phyloP scores from a whole-genome alignment of 495 filamentous ascomycete genomes.

The Aspergillus carlsbadensis region DNA sequence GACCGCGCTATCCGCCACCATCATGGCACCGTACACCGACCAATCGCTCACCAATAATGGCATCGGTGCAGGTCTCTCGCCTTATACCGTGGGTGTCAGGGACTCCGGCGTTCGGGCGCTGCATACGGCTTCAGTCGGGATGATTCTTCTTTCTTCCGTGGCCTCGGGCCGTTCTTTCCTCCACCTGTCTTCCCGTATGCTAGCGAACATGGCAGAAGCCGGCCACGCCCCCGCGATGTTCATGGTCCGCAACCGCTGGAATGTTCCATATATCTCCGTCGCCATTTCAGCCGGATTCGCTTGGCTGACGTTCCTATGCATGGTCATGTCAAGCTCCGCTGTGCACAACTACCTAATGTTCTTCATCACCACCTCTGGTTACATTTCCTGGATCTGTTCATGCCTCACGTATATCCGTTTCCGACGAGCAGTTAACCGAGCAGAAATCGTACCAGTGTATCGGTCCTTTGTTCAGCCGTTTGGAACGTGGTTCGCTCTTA shows the following conservation, averaged over 20 bases:
- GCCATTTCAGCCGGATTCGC: slow-evolving; percentile 39
- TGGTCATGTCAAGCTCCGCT: slow-evolving; percentile 27
- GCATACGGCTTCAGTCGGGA: slow-evolving; percentile 62
- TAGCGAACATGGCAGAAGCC: slow-evolving; percentile 47
- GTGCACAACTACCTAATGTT: slow-evolving; percentile 55
- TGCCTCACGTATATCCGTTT: slow-evolving; percentile 58
- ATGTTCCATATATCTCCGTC: slow-evolving; percentile 50
- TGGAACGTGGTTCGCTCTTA: slow-evolving; percentile 48
- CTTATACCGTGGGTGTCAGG: slow-evolving; percentile 34
- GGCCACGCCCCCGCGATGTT: slow-evolving; percentile 47
- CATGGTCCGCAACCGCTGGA: slow-evolving; percentile 38
- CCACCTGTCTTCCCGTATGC: slow-evolving; percentile 52
- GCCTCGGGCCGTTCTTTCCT: slow-evolving; percentile 64
- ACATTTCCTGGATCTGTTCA: slow-evolving; percentile 59
- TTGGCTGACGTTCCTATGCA: slow-evolving; percentile 34
- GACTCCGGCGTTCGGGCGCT: slow-evolving; percentile 55
- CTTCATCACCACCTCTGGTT: slow-evolving; percentile 58
- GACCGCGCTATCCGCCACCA: slow-evolving; percentile 55
- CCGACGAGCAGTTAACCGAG: slow-evolving; percentile 41
- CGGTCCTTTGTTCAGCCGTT: slow-evolving; percentile 51
- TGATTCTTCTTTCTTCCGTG: slow-evolving; percentile 72
- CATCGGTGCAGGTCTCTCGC: slow-evolving; percentile 45
- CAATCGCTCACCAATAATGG: slow-evolving; percentile 48
- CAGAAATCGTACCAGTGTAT: slow-evolving; percentile 42
- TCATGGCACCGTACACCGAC: slow-evolving; percentile 57